Evolutionary conservation across 768 basidiomycete species (phyloP).

Genomic region (Lentinula sp.): DNA sequence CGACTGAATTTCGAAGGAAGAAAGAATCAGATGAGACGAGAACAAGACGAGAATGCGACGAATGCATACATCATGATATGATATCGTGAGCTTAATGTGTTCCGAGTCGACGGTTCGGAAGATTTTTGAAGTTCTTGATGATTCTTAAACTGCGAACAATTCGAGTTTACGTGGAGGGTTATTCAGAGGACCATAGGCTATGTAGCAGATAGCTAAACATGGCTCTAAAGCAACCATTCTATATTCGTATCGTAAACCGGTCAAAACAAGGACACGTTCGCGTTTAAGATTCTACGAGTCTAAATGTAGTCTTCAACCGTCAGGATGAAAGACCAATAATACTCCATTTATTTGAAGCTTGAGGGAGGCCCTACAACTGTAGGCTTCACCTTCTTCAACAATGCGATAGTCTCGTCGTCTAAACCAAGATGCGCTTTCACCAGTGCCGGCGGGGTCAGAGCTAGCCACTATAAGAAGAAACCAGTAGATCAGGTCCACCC

Average conservation of each 20-base stretch:
- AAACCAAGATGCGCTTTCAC: slow-evolving; percentile 40
- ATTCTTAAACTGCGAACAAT: too few species aligned
- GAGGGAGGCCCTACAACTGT: slow-evolving; percentile 3
- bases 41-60: not conserved
- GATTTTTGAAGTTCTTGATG: too few species aligned
- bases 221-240: too few species aligned
- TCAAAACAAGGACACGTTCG: too few species aligned
- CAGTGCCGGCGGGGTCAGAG: slow-evolving; percentile 37
- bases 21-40: not conserved
- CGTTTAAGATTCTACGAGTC: too few species aligned
- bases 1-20: not conserved
- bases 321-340: not conserved
- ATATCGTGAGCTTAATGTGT: too few species aligned
- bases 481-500: not conserved
- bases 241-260: too few species aligned
- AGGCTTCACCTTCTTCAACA: slow-evolving; percentile 4
- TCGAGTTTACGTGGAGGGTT: too few species aligned
- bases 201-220: too few species aligned
- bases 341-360: not conserved
- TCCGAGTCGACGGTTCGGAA: too few species aligned
- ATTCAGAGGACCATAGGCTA: too few species aligned
- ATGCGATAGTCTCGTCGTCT: slow-evolving; percentile 21
- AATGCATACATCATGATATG: not conserved
- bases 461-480: slow-evolving; percentile 28
- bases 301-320: not conserved